Conservation (phyloP, 768 basidiomycete species). For the Daedaleopsis nitida region DNA sequence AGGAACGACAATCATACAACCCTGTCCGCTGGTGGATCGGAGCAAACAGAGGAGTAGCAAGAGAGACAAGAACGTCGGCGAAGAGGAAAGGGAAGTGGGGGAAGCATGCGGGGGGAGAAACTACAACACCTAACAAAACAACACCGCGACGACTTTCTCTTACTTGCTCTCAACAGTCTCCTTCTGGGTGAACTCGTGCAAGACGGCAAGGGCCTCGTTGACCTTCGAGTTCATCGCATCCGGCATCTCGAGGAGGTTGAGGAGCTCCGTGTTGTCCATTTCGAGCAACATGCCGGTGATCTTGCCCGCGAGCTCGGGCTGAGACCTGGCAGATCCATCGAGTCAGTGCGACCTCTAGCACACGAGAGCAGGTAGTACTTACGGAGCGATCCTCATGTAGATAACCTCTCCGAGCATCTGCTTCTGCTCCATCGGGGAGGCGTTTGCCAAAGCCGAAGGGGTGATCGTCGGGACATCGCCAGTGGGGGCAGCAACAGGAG, state of each 20-base stretch:
- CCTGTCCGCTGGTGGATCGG: slow-evolving; percentile 22
- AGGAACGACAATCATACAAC: slow-evolving; percentile 33
- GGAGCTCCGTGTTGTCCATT: slow-evolving; percentile 95
- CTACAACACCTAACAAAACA: slow-evolving; percentile 28
- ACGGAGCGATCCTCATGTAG: slow-evolving; percentile 88
- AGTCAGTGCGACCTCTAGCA: slow-evolving; percentile 5
- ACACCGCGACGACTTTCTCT: slow-evolving; percentile 19
- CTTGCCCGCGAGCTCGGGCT: slow-evolving; percentile 96
- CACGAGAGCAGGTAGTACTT: slow-evolving; percentile 38
- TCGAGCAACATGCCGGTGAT: slow-evolving; percentile 99
- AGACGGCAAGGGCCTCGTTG: slow-evolving; percentile 84
- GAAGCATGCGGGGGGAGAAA: slow-evolving; percentile 4
- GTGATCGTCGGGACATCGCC: slow-evolving; percentile 59
- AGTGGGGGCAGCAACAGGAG: slow-evolving; percentile 48
- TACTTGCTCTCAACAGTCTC: slow-evolving; percentile 34
- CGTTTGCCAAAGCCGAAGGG: slow-evolving; percentile 59
- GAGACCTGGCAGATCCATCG: slow-evolving; percentile 46
- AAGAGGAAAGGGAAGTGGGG: slow-evolving; percentile 8
- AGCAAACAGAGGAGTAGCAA: slow-evolving; percentile 31
- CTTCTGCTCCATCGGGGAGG: slow-evolving; percentile 86
- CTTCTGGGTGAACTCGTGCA: slow-evolving; percentile 76
- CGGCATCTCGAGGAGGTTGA: slow-evolving; percentile 81
- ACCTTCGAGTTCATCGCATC: slow-evolving; percentile 91
- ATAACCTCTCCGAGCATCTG: slow-evolving; percentile 98
- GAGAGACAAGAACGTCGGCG: slow-evolving; percentile 14